A percentile compares a stretch with the other conserved stretches of the same genome.
Conservation (phyloP, 768 basidiomycete species). For the Pisolithus marmoratus region DNA sequence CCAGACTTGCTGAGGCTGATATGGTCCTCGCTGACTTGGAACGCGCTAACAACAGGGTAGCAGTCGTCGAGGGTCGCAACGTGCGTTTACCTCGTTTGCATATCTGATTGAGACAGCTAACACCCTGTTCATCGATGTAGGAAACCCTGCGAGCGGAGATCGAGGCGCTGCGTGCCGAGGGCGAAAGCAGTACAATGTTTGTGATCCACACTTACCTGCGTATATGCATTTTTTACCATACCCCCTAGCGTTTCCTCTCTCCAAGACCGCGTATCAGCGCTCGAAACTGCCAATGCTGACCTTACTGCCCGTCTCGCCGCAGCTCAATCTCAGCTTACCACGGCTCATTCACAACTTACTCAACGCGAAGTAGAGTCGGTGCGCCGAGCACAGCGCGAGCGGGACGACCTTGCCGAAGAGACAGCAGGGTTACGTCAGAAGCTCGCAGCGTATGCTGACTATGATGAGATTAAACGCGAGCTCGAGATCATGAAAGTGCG, state of each 20-base stretch:
- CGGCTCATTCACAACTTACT: slow-evolving; percentile 14
- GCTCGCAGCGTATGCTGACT: slow-evolving; percentile 73
- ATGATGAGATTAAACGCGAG: slow-evolving; percentile 97
- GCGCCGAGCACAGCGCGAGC: slow-evolving; percentile 15
- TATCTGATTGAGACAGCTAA: not conserved
- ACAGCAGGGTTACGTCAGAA: slow-evolving; percentile 62
- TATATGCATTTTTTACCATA: not conserved
- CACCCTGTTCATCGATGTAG: slow-evolving; percentile 32
- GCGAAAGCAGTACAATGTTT: slow-evolving; percentile 64
- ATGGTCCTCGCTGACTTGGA: slow-evolving; percentile 93
- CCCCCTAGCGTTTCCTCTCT: slow-evolving; percentile 32
- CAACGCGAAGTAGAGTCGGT: slow-evolving; percentile 9
- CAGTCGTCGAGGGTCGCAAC: slow-evolving; percentile 89
- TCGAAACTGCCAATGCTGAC: slow-evolving; percentile 50
- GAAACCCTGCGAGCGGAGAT: slow-evolving; percentile 96
- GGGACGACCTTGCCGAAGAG: slow-evolving; percentile 46
- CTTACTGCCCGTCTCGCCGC: slow-evolving; percentile 12
- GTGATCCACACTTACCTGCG: slow-evolving; percentile 14
- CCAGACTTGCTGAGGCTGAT: slow-evolving; percentile 89
- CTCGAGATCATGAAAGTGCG: slow-evolving; percentile 96
- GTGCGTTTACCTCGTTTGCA: slow-evolving; percentile 34
- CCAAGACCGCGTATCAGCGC: slow-evolving; percentile 64
- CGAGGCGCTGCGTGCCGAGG: slow-evolving; percentile 79
- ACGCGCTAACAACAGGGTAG: slow-evolving; percentile 90
- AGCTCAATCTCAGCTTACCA: slow-evolving; percentile 15